Conservation (phyloP, 2,329 filamentous ascomycete species). For the Kalmusia sp. region DNA sequence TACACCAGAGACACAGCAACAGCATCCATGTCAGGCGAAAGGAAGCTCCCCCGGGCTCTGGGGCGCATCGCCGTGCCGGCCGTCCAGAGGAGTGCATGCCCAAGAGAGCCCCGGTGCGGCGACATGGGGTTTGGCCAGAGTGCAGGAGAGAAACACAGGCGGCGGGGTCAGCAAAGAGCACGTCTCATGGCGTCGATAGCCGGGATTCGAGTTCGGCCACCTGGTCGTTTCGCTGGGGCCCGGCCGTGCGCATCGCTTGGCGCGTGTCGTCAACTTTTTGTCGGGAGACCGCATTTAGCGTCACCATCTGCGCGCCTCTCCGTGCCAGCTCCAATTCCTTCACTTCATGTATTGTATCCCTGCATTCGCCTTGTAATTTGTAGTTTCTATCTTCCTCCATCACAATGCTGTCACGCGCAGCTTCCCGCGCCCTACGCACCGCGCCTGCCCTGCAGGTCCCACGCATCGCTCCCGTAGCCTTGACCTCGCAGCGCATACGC, state of each 20-base stretch:
- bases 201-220: slow-evolving; percentile 13
- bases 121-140: slow-evolving; percentile 39
- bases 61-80: slow-evolving; percentile 35
- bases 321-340: slow-evolving; percentile 11
- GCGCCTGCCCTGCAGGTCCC: slow-evolving; percentile 33
- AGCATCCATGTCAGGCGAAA: slow-evolving; percentile 40
- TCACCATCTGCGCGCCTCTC: slow-evolving; percentile 7
- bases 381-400: slow-evolving; percentile 11
- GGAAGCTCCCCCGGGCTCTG: slow-evolving; percentile 26
- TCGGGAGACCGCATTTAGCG: slow-evolving; percentile 16
- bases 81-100: slow-evolving; percentile 47
- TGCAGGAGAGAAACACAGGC: slow-evolving; percentile 3
- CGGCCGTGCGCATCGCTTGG: background rate
- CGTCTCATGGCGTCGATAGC: background rate
- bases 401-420: slow-evolving; percentile 46
- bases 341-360: slow-evolving; percentile 19
- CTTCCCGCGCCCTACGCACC: slow-evolving; percentile 40
- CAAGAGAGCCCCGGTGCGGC: slow-evolving; percentile 31
- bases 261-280: slow-evolving; percentile 25
- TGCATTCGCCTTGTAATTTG: slow-evolving; percentile 24
- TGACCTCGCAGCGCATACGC: slow-evolving; percentile 36
- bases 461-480: slow-evolving; percentile 34
- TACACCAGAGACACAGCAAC: slow-evolving; percentile 37
- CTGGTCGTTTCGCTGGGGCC: slow-evolving; percentile 6
- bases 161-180: background rate